Conservation (phyloP, 2,329 filamentous ascomycete genomes). For the Dothidotthia symphoricarpi region DNA sequence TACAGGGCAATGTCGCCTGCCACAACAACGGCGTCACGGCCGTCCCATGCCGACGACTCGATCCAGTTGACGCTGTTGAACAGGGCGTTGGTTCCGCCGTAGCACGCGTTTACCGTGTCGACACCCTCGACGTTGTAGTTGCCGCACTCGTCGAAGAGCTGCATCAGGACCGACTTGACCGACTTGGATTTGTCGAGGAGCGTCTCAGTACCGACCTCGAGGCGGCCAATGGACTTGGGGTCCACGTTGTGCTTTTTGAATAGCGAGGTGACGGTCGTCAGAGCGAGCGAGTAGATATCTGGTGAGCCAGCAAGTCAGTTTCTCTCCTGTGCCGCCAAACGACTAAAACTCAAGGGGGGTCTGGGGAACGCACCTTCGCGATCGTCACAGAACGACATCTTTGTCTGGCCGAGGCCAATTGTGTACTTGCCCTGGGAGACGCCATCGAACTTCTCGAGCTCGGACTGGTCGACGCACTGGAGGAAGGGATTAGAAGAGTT, state of each 20-base stretch:
- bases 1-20: conserved; percentile 56
- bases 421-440: conserved; percentile 54
- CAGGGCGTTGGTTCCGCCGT: conserved; percentile 55
- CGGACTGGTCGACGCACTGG: conserved; percentile 54
- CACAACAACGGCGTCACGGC: conserved; percentile 53
- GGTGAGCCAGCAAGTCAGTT: conserved; percentile 16
- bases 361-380: conserved; percentile 47
- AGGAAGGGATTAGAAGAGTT: conserved; percentile 13
- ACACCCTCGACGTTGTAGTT: conserved; percentile 56
- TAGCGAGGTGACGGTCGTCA: conserved; percentile 53
- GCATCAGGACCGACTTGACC: conserved; percentile 56
- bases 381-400: conserved; percentile 57
- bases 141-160: conserved; percentile 52
- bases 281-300: conserved; percentile 56
- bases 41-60: conserved; percentile 55
- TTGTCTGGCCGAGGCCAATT: conserved; percentile 55
- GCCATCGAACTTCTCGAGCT: conserved; percentile 57
- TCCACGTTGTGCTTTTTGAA: conserved; percentile 55
- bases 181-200: conserved; percentile 57
- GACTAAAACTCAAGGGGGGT: background rate
- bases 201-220: conserved; percentile 56
- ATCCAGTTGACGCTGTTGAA: conserved; percentile 57
- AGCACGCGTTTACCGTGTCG: conserved; percentile 56
- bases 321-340: background rate
- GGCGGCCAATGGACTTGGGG: conserved; percentile 51